Conservation (phyloP, 1,139 yeast genomes). For the Candida dubliniensis region DNA sequence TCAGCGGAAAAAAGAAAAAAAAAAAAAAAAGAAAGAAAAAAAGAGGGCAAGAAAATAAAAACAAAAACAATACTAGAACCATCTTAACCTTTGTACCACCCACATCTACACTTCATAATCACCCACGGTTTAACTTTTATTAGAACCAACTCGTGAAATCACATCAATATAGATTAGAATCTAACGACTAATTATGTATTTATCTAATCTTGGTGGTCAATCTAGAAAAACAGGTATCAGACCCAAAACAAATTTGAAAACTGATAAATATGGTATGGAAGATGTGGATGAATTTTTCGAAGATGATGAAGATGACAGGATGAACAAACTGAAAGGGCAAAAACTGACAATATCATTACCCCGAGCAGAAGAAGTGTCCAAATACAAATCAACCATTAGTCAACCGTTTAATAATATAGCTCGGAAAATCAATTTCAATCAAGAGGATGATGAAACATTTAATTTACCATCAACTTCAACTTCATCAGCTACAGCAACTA, state of each 20-base stretch:
- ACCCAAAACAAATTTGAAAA: constrained; percentile 49
- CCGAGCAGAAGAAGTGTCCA: background rate
- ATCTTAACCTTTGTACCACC: no score
- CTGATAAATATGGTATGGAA: constrained; percentile 76
- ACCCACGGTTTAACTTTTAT: background rate
- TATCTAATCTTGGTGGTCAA: constrained; percentile 52
- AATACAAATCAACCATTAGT: constrained; percentile 7
- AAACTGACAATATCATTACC: background rate
- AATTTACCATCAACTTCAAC: constrained; percentile 27
- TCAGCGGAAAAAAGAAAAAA: background rate
- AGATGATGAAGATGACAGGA: constrained; percentile 20
- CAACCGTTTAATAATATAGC: constrained; percentile 24
- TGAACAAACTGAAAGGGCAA: background rate
- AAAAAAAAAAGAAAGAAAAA: background rate
- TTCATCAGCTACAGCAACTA: no score
- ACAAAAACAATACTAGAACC: no score
- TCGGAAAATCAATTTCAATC: constrained; percentile 36
- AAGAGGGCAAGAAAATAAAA: background rate
- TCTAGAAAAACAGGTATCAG: constrained; percentile 63
- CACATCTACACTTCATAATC: background rate
- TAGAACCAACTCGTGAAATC: background rate
- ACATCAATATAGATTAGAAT: background rate
- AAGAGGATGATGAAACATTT: constrained; percentile 38
- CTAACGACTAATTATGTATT: no score
- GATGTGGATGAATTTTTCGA: constrained; percentile 73